A percentile compares a stretch with the other conserved stretches of the same genome.
phyloP scores from a whole-genome alignment of 805 yeast species.

The Ogataea glucozyma region DNA sequence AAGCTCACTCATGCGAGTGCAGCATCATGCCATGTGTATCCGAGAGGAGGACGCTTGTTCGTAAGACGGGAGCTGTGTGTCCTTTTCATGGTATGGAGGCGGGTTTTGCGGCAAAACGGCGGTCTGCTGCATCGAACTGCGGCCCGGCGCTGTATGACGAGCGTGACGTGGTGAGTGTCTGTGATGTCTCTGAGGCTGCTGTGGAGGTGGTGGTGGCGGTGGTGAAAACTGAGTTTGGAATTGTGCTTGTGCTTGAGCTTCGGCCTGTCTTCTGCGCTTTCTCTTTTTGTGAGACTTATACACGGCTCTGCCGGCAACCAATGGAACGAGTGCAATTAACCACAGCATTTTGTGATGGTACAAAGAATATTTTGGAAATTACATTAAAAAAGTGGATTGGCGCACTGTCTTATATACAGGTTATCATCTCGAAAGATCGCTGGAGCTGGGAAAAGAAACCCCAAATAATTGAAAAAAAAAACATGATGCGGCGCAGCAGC shows the following conservation, averaged over 20 bases:
- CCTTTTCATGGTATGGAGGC: slow-evolving; percentile 3
- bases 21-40: too few species aligned
- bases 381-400: background rate
- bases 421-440: too few species aligned
- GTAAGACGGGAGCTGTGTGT: background rate
- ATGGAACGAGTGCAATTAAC: background rate
- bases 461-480: too few species aligned
- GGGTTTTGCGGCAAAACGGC: background rate
- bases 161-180: too few species aligned
- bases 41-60: background rate
- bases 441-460: too few species aligned
- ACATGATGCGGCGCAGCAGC: slow-evolving; percentile 2
- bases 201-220: background rate
- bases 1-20: too few species aligned
- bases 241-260: background rate
- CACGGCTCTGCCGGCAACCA: background rate
- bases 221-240: background rate
- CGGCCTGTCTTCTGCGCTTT: background rate
- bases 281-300: slow-evolving; percentile 3
- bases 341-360: background rate
- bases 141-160: too few species aligned
- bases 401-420: background rate
- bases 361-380: too few species aligned
- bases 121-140: too few species aligned
- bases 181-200: too few species aligned